phyloP scores from a whole-genome alignment of 495 filamentous ascomycete genomes.

The Xylaria sp. region DNA sequence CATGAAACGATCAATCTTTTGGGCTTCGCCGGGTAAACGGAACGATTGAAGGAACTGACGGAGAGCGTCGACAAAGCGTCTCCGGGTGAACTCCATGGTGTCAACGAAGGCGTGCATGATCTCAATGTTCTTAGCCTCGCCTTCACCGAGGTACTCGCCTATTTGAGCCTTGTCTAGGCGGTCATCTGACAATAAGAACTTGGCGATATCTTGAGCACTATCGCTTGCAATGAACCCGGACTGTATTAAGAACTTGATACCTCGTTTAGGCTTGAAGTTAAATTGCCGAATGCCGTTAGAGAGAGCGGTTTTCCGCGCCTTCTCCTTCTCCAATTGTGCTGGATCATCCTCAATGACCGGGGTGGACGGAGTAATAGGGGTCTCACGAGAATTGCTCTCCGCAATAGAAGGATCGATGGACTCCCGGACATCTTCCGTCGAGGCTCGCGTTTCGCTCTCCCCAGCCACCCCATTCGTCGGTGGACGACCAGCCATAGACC shows the following conservation, averaged over 20 bases:
- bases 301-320: slow-evolving; percentile 90
- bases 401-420: slow-evolving; percentile 73
- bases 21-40: slow-evolving; percentile 92
- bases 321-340: slow-evolving; percentile 87
- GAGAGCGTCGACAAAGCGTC: slow-evolving; percentile 91
- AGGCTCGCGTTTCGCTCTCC: slow-evolving; percentile 65
- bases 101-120: slow-evolving; percentile 99
- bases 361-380: slow-evolving; percentile 71
- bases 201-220: slow-evolving; percentile 80
- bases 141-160: slow-evolving; percentile 95
- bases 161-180: slow-evolving; percentile 88
- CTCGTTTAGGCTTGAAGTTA: slow-evolving; percentile 97
- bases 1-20: slow-evolving; percentile 99
- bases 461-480: slow-evolving; percentile 59
- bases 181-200: slow-evolving; percentile 77
- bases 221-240: slow-evolving; percentile 85
- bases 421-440: slow-evolving; percentile 78
- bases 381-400: slow-evolving; percentile 62
- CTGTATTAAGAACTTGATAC: slow-evolving; percentile 80
- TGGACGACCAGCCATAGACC: slow-evolving; percentile 71
- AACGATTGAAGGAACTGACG: slow-evolving; percentile 94
- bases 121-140: slow-evolving; percentile 87
- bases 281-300: slow-evolving; percentile 89
- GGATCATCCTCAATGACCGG: slow-evolving; percentile 87
- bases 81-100: slow-evolving; percentile 90